Conservation (phyloP, 352 stramenopile genomes). For the Phytophthora syringae region DNA sequence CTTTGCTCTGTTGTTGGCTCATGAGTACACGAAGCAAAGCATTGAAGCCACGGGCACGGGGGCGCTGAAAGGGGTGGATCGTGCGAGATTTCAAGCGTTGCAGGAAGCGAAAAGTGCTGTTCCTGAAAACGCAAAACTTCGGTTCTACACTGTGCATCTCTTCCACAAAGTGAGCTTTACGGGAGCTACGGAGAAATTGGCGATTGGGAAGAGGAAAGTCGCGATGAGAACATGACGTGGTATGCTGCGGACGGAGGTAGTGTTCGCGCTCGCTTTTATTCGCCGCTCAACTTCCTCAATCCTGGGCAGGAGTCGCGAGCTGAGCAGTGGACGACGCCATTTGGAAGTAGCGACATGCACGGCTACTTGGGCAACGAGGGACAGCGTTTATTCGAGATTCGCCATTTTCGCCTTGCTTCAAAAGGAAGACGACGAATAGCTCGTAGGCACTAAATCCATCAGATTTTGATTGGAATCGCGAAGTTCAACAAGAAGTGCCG, state of each 20-base stretch:
- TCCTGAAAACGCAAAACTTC: conserved; percentile 2
- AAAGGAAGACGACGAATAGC: not conserved
- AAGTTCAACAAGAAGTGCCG: no score
- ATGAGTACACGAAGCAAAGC: no score
- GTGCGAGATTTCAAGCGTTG: conserved; percentile 18
- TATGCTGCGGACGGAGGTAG: no score
- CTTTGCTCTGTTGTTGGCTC: no score
- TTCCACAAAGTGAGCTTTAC: conserved; percentile 19
- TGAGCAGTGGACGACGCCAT: conserved; percentile 21
- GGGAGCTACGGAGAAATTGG: conserved; percentile 3
- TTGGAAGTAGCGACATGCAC: conserved; percentile 20
- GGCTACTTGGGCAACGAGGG: conserved; percentile 33
- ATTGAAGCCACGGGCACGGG: no score
- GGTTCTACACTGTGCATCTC: conserved; percentile 21
- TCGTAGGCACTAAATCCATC: no score
- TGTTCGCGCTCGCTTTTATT: no score
- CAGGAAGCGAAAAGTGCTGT: conserved; percentile 12
- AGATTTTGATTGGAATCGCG: no score
- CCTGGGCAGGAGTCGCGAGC: conserved; percentile 15
- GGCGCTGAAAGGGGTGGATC: conserved; percentile 25
- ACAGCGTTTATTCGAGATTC: conserved; percentile 24
- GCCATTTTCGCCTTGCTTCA: conserved; percentile 19
- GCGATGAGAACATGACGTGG: no score
- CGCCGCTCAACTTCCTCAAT: no score
- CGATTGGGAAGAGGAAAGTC: conserved; percentile 13